These are phyloP conservation scores for Alternaria sp. DNA, from an alignment of 2,329 filamentous ascomycete species.

Conservation along the genomic window DNA sequence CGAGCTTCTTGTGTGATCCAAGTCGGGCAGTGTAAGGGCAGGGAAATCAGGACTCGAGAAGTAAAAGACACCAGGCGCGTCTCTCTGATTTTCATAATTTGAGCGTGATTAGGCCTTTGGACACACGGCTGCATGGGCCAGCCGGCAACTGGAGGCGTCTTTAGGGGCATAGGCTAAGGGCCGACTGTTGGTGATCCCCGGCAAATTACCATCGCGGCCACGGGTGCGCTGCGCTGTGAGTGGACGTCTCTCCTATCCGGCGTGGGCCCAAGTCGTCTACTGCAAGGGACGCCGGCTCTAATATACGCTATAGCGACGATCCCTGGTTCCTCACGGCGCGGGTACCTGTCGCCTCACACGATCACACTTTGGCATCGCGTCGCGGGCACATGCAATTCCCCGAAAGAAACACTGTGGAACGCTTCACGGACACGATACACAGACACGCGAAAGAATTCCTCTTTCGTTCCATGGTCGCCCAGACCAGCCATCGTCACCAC, in stretches of 20 bases:
- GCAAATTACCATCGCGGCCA: slow-evolving; percentile 17
- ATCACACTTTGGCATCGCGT: neutral
- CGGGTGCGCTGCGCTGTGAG: slow-evolving; percentile 8
- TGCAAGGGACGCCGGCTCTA: slow-evolving; percentile 20
- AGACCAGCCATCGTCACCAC: neutral
- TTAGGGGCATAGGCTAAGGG: slow-evolving; percentile 25
- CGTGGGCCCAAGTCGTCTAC: slow-evolving; percentile 8
- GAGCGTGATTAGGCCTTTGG: slow-evolving; percentile 26
- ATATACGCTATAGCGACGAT: slow-evolving; percentile 6
- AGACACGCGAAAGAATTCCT: neutral
- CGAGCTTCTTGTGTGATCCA: neutral
- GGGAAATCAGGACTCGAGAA: slow-evolving; percentile 21
- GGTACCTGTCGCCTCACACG: slow-evolving; percentile 7
- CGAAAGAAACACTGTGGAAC: neutral
- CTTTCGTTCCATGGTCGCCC: neutral
- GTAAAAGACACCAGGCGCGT: slow-evolving; percentile 25
- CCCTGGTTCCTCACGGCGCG: slow-evolving; percentile 9
- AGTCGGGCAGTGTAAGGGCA: slow-evolving; percentile 5
- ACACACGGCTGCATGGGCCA: slow-evolving; percentile 26
- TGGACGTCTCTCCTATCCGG: slow-evolving; percentile 3
- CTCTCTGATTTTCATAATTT: slow-evolving; percentile 21
- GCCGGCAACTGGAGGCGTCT: slow-evolving; percentile 13
- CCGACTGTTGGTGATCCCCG: slow-evolving; percentile 8
- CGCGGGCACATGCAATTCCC: neutral
- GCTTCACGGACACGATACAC: neutral